Percentiles rank a stretch among this genome's conserved stretches.
Evolutionary conservation across 257 asterid genomes (phyloP).

Genomic region (Paulownia fortunei): DNA sequence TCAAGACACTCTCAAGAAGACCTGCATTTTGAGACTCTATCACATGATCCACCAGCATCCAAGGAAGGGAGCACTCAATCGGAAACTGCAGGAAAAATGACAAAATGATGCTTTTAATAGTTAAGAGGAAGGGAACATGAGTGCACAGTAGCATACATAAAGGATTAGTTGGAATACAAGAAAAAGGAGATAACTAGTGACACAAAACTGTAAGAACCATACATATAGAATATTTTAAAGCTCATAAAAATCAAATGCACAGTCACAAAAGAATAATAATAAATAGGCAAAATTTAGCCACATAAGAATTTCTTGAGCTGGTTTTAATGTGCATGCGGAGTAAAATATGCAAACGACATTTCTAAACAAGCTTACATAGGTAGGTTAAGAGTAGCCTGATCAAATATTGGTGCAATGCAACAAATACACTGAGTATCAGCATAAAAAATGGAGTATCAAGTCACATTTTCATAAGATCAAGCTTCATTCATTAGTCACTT

Average conservation of each 20-base stretch:
- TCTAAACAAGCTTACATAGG: too few relatives aligned
- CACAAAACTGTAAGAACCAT: background rate
- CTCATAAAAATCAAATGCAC: background rate
- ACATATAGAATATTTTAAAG: background rate
- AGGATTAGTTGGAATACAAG: background rate
- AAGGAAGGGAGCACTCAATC: constrained; percentile 97
- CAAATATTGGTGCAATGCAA: too few relatives aligned
- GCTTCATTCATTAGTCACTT: too few relatives aligned
- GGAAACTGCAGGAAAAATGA: constrained; percentile 76
- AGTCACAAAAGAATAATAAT: background rate
- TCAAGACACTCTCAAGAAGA: constrained; percentile 84
- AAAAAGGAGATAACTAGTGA: constrained; percentile 14
- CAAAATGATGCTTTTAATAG: constrained; percentile 10
- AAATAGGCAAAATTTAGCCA: background rate
- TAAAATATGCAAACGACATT: too few relatives aligned
- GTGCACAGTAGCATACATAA: background rate
- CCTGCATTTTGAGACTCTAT: constrained; percentile 79
- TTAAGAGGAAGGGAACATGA: constrained; percentile 20
- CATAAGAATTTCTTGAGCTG: background rate
- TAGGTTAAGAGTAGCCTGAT: too few relatives aligned
- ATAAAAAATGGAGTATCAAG: too few relatives aligned
- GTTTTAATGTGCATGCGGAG: background rate
- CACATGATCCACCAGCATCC: constrained; percentile 99
- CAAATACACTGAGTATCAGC: too few relatives aligned
- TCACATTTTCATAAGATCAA: too few relatives aligned